These are phyloP conservation scores for Fusarium pseudocircinatum DNA, from an alignment of 2,329 filamentous ascomycete species.

Conservation along the genomic window DNA sequence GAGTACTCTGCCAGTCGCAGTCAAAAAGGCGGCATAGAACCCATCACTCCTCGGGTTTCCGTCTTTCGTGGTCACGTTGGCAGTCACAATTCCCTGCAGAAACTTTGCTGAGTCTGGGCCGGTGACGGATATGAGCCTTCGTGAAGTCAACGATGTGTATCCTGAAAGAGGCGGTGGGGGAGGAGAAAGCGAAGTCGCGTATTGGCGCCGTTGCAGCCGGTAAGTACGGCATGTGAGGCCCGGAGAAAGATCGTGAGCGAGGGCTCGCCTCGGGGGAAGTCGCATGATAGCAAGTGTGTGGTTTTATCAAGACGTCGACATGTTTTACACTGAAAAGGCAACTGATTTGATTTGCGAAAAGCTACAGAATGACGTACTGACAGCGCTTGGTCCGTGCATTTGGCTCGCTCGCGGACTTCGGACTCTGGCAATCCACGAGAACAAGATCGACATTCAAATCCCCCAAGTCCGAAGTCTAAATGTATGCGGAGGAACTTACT, in stretches of 20 bases:
- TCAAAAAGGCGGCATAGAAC: constrained; percentile 87
- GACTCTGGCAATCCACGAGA: constrained; percentile 20
- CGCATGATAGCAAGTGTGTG: constrained; percentile 33
- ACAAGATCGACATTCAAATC: constrained; percentile 9
- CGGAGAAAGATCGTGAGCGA: constrained; percentile 26
- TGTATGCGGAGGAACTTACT: neutral
- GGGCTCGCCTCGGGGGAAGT: constrained; percentile 37
- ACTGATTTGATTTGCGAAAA: constrained; percentile 31
- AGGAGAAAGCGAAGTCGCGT: constrained; percentile 44
- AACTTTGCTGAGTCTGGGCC: constrained; percentile 85
- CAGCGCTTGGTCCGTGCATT: constrained; percentile 29
- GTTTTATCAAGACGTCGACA: constrained; percentile 10
- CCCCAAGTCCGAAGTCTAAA: constrained; percentile 4
- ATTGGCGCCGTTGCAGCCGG: constrained; percentile 46
- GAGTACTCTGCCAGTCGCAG: constrained; percentile 83
- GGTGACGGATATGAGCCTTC: constrained; percentile 80
- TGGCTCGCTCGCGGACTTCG: constrained; percentile 18
- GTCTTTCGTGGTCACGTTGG: constrained; percentile 54
- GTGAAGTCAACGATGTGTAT: constrained; percentile 71
- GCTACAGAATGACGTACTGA: constrained; percentile 38
- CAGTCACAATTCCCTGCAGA: constrained; percentile 87
- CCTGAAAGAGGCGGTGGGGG: constrained; percentile 57
- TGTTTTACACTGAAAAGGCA: constrained; percentile 12
- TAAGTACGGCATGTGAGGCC: constrained; percentile 45
- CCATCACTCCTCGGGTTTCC: constrained; percentile 56